phyloP scores from a whole-genome alignment of 2,329 filamentous ascomycete species.

The Ophiognomonia clavigignenti-juglandacearum region DNA sequence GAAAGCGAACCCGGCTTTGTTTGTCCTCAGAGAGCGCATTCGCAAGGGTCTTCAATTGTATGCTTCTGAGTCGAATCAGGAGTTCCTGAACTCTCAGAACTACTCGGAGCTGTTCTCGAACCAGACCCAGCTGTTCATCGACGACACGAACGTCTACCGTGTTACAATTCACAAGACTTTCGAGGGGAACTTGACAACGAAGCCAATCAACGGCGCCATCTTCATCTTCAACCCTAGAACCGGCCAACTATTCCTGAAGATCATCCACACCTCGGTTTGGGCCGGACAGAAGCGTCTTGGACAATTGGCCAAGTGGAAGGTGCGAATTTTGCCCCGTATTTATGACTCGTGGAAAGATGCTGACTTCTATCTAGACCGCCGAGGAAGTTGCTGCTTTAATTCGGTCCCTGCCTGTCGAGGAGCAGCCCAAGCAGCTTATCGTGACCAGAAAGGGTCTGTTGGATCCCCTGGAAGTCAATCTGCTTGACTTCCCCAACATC shows the following conservation, averaged over 20 bases:
- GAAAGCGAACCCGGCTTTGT: slow-evolving; percentile 97
- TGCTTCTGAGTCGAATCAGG: slow-evolving; percentile 96
- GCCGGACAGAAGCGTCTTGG: slow-evolving; percentile 98
- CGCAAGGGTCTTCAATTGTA: slow-evolving; percentile 97
- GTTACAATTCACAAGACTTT: slow-evolving; percentile 99
- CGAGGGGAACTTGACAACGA: slow-evolving; percentile 97
- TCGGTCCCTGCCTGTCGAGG: slow-evolving; percentile 89
- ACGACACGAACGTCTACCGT: slow-evolving; percentile 98
- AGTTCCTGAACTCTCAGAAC: slow-evolving; percentile 98
- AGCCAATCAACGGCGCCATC: slow-evolving; percentile 98
- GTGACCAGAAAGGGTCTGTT: slow-evolving; percentile 95
- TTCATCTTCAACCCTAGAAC: slow-evolving; percentile 99
- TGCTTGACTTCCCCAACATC: slow-evolving; percentile 98
- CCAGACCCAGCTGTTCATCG: slow-evolving; percentile 97
- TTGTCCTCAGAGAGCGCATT: slow-evolving; percentile 95
- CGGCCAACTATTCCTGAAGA: slow-evolving; percentile 96
- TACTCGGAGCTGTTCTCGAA: slow-evolving; percentile 99
- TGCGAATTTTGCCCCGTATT: too few species aligned
- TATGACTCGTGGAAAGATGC: too few species aligned
- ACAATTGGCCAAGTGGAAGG: slow-evolving; percentile 98
- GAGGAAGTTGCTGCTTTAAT: slow-evolving; percentile 99
- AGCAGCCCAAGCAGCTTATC: slow-evolving; percentile 97
- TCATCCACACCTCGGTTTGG: slow-evolving; percentile 99
- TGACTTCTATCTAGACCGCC: too few species aligned
- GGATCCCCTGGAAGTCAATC: slow-evolving; percentile 92